Base-by-base conservation (phyloP, 1,139 yeast species). In the Waltiozyma sp. region DNA sequence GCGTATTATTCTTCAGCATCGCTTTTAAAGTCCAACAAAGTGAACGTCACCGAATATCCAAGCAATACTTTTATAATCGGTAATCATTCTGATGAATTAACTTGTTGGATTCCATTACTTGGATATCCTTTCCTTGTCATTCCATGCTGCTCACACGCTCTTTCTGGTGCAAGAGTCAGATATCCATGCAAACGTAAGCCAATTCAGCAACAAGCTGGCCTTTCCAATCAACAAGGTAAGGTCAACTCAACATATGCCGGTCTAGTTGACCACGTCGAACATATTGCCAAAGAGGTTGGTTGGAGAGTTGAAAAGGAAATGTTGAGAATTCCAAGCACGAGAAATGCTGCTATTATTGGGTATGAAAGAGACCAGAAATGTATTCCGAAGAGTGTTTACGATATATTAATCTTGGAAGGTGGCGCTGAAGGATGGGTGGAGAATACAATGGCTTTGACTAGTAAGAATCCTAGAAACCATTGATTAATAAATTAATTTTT, bases 361-460 rank as follows among this genome's bases (percentile, higher is more conserved):
- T 69, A 74, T 41, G 57, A 61, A 26, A 61, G 62, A 35, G 59
- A 57, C 3, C 47, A 48, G 9, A 46, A 47, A 23, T 50, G 54
- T 3, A 56, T 61, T 11, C 55, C 60, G 0, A 60, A 73, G 41
- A 59, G 39, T 2, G 74, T 84, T 2, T 69, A 74, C 49, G 85
- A 80, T 40, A 65, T 79, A 2, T 57, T 88, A 23, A 72, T 75
- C 7, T 63, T 74, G 53, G 94, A 86, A 57, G 96, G 96, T 4
- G 95, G 95, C 4, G 89, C 93, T 2, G 88, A 81, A 45, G 86
- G 88, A 0, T 89, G 96, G 95, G 83, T 87, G 10, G 89, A 81
- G 54, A 80, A 79, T 54, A 73, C 86, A 14, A 72, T 83, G 75
- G 70, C 75, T 4, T 64, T 85, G 54, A 76, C 78, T 73, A 79